A percentile compares a stretch with the other conserved stretches of the same genome.
Evolutionary conservation across 805 yeast species (phyloP).

Genomic region (Wickerhamomyces sydowiorum): DNA sequence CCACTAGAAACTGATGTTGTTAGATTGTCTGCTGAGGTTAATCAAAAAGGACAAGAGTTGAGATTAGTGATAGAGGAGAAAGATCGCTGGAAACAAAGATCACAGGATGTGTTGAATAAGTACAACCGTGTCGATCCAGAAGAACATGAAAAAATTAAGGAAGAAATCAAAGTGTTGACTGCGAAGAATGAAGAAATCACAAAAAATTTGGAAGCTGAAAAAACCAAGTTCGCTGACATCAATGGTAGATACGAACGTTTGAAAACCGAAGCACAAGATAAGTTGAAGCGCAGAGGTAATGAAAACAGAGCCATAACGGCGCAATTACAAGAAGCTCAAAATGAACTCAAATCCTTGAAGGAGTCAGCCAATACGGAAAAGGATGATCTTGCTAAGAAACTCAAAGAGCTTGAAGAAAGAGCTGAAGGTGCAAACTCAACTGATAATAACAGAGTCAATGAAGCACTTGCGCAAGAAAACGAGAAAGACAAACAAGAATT

Average conservation of each 20-base stretch:
- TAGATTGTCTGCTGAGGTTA: slow-evolving; percentile 34
- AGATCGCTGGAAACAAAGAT: slow-evolving; percentile 51
- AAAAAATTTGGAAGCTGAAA: slow-evolving; percentile 12
- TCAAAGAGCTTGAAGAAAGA: slow-evolving; percentile 8
- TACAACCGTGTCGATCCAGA: slow-evolving; percentile 43
- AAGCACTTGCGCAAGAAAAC: slow-evolving; percentile 1
- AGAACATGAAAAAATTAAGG: slow-evolving; percentile 33
- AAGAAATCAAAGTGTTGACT: slow-evolving; percentile 21
- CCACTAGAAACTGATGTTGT: slow-evolving; percentile 39
- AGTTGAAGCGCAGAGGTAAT: slow-evolving; percentile 18
- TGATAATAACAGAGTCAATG: slow-evolving; percentile 11
- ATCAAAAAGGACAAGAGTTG: slow-evolving; percentile 45
- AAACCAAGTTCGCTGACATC: slow-evolving; percentile 16
- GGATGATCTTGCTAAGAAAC: slow-evolving; percentile 16
- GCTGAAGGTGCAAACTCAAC: background rate
- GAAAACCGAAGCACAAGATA: slow-evolving; percentile 24
- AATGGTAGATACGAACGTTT: slow-evolving; percentile 14
- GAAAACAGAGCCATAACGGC: slow-evolving; percentile 13
- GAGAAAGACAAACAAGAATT: background rate
- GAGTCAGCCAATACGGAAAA: slow-evolving; percentile 12
- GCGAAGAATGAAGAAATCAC: slow-evolving; percentile 19
- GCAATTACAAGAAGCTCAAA: slow-evolving; percentile 13
- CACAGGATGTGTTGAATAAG: slow-evolving; percentile 40
- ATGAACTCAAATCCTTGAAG: slow-evolving; percentile 9
- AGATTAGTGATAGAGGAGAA: slow-evolving; percentile 44